phyloP scores from a whole-genome alignment of 176 grass and related monocot genomes.

The Hordeum marinum region DNA sequence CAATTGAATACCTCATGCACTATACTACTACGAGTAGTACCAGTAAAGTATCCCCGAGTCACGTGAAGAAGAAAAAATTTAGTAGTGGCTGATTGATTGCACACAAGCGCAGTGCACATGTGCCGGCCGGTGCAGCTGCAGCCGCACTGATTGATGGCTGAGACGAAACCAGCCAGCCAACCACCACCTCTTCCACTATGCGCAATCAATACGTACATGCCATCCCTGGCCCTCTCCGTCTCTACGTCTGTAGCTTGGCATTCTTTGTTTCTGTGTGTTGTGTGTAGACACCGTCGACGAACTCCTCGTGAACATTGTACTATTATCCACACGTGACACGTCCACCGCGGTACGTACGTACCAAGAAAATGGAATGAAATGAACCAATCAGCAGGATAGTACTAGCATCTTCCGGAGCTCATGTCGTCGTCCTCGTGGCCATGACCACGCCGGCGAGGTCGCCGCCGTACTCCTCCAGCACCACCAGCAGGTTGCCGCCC shows the following conservation, averaged over 20 bases:
- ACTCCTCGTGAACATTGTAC: background rate
- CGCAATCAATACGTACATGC: slow-evolving; percentile 25
- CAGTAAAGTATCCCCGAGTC: background rate
- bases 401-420: background rate
- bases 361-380: background rate
- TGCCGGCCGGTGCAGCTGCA: slow-evolving; percentile 18
- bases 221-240: background rate
- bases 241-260: background rate
- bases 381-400: background rate
- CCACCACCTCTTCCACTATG: background rate
- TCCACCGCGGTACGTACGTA: too few species aligned
- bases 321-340: too few species aligned
- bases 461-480: slow-evolving; percentile 73
- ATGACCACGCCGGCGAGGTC: slow-evolving; percentile 43
- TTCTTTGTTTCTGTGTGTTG: background rate
- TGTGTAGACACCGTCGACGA: slow-evolving; percentile 17
- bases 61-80: background rate
- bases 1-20: background rate
- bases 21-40: background rate
- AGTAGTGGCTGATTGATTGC: background rate
- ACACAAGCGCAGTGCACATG: background rate
- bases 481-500: slow-evolving; percentile 55
- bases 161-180: background rate
- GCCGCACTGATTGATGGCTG: slow-evolving; percentile 20
- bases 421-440: slow-evolving; percentile 44